These are phyloP conservation scores for Phytopythium chamaehyphon DNA, from an alignment of 352 stramenopile genomes.

Conservation along the genomic window DNA sequence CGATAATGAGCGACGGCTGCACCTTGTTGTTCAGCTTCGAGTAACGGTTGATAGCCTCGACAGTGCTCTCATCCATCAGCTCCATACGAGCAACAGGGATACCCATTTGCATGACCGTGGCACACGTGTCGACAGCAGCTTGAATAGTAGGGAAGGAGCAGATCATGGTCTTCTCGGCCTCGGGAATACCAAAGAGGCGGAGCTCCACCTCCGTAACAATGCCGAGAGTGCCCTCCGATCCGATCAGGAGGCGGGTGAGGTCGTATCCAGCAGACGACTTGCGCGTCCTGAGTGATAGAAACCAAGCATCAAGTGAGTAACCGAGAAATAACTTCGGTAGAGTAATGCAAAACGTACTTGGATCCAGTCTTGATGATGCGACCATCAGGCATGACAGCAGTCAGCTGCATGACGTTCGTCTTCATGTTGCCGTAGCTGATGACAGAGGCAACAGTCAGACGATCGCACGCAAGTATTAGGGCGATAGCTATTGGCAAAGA, in stretches of 20 bases:
- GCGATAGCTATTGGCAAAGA: too few relatives aligned
- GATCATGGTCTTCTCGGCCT: slow-evolving; percentile 88
- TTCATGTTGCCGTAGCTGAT: slow-evolving; percentile 94
- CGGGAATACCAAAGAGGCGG: slow-evolving; percentile 91
- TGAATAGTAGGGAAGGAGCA: slow-evolving; percentile 92
- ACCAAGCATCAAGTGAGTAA: background rate
- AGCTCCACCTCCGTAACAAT: slow-evolving; percentile 96
- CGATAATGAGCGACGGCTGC: slow-evolving; percentile 92
- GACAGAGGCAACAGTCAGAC: too few relatives aligned
- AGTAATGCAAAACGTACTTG: slow-evolving; percentile 29
- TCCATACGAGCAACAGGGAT: slow-evolving; percentile 86
- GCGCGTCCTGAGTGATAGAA: slow-evolving; percentile 48
- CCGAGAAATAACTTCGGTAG: background rate
- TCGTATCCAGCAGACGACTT: slow-evolving; percentile 97
- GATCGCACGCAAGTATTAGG: too few relatives aligned
- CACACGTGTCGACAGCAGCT: slow-evolving; percentile 78
- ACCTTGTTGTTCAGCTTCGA: slow-evolving; percentile 75
- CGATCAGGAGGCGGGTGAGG: slow-evolving; percentile 92
- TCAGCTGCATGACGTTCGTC: slow-evolving; percentile 93
- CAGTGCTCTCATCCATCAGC: slow-evolving; percentile 79
- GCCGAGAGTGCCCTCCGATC: slow-evolving; percentile 93
- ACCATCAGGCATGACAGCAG: slow-evolving; percentile 89
- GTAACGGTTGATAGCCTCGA: slow-evolving; percentile 84
- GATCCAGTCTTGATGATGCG: slow-evolving; percentile 85
- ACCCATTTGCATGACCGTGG: slow-evolving; percentile 86